These are phyloP conservation scores for Neoboletus subvelutipes DNA, from an alignment of 768 basidiomycete species.

Conservation along the genomic window DNA sequence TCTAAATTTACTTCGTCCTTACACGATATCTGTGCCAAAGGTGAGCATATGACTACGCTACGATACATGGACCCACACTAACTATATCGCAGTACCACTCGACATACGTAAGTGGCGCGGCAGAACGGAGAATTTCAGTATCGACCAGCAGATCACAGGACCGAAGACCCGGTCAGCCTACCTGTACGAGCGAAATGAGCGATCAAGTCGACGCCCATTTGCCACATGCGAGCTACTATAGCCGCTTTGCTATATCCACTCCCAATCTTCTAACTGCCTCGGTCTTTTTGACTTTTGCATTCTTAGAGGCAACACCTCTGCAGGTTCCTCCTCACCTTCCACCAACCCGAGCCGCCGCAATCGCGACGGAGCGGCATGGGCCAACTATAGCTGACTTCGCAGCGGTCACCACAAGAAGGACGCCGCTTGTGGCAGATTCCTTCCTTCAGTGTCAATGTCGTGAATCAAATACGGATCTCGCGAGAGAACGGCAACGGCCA, in stretches of 20 bases:
- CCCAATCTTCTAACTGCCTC: conserved; percentile 45
- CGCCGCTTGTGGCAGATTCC: conserved; percentile 51
- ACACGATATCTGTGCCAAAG: conserved; percentile 30
- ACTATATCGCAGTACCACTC: conserved; percentile 25
- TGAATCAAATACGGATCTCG: conserved; percentile 33
- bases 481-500: conserved; percentile 33
- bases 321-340: conserved; percentile 52
- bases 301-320: conserved; percentile 46
- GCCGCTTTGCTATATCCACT: conserved; percentile 23
- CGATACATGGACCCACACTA: conserved; percentile 12
- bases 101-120: conserved; percentile 29
- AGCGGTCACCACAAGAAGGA: conserved; percentile 41
- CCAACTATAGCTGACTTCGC: conserved; percentile 56
- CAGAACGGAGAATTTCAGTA: conserved; percentile 13
- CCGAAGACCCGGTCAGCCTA: conserved; percentile 17
- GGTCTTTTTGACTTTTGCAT: conserved; percentile 51
- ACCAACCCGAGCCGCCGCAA: conserved; percentile 45
- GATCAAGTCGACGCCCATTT: conserved; percentile 11
- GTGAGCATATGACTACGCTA: conserved; percentile 25
- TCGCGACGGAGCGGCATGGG: conserved; percentile 44
- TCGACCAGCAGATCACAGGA: conserved; percentile 23
- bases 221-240: conserved; percentile 20
- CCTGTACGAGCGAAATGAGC: conserved; percentile 6
- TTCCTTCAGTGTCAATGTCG: conserved; percentile 26
- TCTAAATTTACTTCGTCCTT: conserved; percentile 42